phyloP scores from a whole-genome alignment of 164 flowering plant species.

The Kalanchoe fedtschenkoi region DNA sequence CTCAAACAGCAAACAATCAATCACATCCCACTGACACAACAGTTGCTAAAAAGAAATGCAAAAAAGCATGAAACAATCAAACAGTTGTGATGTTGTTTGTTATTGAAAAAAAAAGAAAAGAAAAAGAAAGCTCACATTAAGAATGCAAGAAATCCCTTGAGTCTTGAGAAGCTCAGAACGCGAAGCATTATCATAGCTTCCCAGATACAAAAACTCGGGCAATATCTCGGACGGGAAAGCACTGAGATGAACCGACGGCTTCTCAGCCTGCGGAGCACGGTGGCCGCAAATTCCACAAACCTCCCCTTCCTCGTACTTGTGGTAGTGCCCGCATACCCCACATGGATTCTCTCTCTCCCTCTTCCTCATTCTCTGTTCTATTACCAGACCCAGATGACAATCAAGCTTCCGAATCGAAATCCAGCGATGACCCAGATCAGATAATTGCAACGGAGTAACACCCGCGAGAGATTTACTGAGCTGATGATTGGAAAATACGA shows the following conservation, averaged over 20 bases:
- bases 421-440: conserved; percentile 5
- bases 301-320: conserved; percentile 92
- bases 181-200: conserved; percentile 94
- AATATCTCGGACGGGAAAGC: conserved; percentile 85
- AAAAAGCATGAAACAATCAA: background rate
- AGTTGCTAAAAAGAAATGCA: background rate
- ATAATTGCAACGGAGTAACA: background rate
- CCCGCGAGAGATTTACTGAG: too few species aligned
- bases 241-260: conserved; percentile 33
- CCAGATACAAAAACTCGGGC: conserved; percentile 83
- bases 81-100: background rate
- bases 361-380: conserved; percentile 51
- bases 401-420: background rate
- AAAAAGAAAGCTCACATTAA: conserved; percentile 47
- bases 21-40: background rate
- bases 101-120: background rate
- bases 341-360: conserved; percentile 97
- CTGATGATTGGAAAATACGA: too few species aligned
- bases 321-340: conserved; percentile 92
- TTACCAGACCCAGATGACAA: background rate
- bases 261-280: conserved; percentile 39
- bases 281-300: conserved; percentile 91
- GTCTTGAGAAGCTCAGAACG: conserved; percentile 82
- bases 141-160: conserved; percentile 77
- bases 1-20: background rate